These are phyloP conservation scores for Postia placenta DNA, from an alignment of 768 basidiomycete genomes.

Conservation along the genomic window DNA sequence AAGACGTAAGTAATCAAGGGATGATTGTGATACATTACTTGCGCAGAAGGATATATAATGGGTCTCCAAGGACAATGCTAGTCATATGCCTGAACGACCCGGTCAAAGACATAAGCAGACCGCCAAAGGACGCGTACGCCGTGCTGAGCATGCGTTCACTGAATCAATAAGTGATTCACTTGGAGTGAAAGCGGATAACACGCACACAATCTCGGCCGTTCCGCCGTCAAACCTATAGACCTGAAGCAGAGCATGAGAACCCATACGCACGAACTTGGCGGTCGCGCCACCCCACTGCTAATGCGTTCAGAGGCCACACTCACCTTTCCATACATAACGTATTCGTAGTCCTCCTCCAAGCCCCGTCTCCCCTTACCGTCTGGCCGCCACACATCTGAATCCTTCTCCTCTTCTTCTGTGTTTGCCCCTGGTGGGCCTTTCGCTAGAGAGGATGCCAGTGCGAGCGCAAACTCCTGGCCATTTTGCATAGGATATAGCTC, in stretches of 20 bases:
- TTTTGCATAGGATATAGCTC: slow-evolving; percentile 76
- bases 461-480: slow-evolving; percentile 75
- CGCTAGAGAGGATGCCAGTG: slow-evolving; percentile 75
- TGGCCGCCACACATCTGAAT: slow-evolving; percentile 77
- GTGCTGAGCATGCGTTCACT: slow-evolving; percentile 64
- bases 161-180: too few species aligned
- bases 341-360: slow-evolving; percentile 94
- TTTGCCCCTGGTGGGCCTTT: slow-evolving; percentile 49
- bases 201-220: slow-evolving; percentile 80
- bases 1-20: neutral
- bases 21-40: slow-evolving; percentile 36
- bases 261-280: neutral
- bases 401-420: slow-evolving; percentile 56
- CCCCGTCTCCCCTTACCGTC: slow-evolving; percentile 77
- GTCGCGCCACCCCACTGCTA: too few species aligned
- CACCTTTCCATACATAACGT: slow-evolving; percentile 99
- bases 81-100: slow-evolving; percentile 92
- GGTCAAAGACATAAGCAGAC: slow-evolving; percentile 88
- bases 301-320: slow-evolving; percentile 16
- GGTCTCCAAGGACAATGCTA: slow-evolving; percentile 87
- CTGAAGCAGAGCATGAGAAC: slow-evolving; percentile 30
- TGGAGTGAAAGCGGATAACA: too few species aligned
- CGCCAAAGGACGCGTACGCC: slow-evolving; percentile 95
- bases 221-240: slow-evolving; percentile 96
- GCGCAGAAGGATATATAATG: slow-evolving; percentile 84